These are phyloP conservation scores for Kuraishia molischiana DNA, from an alignment of 805 yeast genomes.

Conservation along the genomic window DNA sequence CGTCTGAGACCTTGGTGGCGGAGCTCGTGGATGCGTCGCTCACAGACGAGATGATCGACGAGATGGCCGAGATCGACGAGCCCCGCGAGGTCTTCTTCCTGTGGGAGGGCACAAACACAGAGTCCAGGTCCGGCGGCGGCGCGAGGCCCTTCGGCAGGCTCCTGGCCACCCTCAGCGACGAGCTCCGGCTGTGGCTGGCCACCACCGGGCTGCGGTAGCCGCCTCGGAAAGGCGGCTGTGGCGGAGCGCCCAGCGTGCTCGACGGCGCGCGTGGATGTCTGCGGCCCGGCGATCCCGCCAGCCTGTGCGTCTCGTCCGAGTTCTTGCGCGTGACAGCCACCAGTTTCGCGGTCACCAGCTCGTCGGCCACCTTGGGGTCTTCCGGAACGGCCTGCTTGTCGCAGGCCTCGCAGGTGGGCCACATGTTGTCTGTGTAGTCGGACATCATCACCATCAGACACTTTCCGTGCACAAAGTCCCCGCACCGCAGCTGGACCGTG, in stretches of 20 bases:
- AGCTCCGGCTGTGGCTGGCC: constrained; percentile 2
- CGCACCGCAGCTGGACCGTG: constrained; percentile 40
- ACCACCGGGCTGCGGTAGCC: background rate
- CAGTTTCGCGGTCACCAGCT: constrained; percentile 8
- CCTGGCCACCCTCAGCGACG: constrained; percentile 1
- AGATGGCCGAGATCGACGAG: constrained; percentile 20
- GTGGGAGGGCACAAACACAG: constrained; percentile 7
- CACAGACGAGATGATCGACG: constrained; percentile 23
- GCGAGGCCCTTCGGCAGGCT: constrained; percentile 3
- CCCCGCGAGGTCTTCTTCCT: constrained; percentile 21
- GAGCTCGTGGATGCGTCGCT: constrained; percentile 8
- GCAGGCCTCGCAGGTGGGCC: constrained; percentile 18
- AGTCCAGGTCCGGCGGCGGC: constrained; percentile 4
- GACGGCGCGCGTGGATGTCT: background rate
- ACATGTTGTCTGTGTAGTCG: constrained; percentile 4
- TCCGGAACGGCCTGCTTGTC: constrained; percentile 13
- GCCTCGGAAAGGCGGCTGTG: background rate
- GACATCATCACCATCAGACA: constrained; percentile 37
- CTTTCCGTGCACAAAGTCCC: constrained; percentile 48
- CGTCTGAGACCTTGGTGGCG: background rate
- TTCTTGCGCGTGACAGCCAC: background rate
- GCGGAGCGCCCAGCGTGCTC: background rate
- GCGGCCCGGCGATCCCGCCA: background rate
- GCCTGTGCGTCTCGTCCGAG: background rate
- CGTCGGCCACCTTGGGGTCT: constrained; percentile 8